Conservation (phyloP, 1,284 basidiomycete genomes). For the Calocybe gambosa region DNA sequence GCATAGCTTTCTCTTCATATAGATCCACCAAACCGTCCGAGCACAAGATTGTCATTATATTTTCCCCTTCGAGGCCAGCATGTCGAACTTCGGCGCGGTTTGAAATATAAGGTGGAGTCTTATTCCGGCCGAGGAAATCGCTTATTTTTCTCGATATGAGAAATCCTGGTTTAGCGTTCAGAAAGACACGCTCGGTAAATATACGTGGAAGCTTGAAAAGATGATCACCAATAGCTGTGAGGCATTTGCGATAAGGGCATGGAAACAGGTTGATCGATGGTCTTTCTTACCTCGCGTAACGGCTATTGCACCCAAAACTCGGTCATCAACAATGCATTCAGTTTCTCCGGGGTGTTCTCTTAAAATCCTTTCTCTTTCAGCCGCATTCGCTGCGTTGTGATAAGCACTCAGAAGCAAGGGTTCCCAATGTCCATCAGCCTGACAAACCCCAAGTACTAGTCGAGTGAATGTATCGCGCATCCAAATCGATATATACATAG, state of each 20-base stretch:
- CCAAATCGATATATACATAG: not conserved
- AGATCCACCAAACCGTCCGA: conserved; percentile 56
- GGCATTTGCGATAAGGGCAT: not conserved
- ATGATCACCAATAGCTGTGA: conserved; percentile 54
- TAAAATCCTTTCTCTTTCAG: conserved; percentile 42
- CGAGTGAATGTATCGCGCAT: not conserved
- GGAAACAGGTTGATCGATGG: not conserved
- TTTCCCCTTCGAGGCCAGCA: conserved; percentile 17
- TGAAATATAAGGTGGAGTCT: conserved; percentile 57
- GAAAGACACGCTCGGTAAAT: conserved; percentile 51
- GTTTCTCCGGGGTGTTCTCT: conserved; percentile 51
- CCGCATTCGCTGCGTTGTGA: conserved; percentile 48
- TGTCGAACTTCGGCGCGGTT: conserved; percentile 47
- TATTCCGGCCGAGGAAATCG: conserved; percentile 40
- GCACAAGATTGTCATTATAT: conserved; percentile 35
- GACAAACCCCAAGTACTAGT: conserved; percentile 43
- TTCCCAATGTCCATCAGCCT: conserved; percentile 25
- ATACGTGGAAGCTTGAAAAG: conserved; percentile 55
- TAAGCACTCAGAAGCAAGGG: conserved; percentile 40
- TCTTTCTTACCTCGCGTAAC: conserved; percentile 51
- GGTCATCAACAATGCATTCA: conserved; percentile 41
- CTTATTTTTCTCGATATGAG: conserved; percentile 29
- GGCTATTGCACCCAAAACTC: conserved; percentile 59
- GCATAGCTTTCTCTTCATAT: conserved; percentile 32
- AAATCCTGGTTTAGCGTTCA: conserved; percentile 43